Evolutionary conservation across 2,329 filamentous ascomycete genomes (phyloP).

Genomic region (Ophiosphaerella herpotricha): DNA sequence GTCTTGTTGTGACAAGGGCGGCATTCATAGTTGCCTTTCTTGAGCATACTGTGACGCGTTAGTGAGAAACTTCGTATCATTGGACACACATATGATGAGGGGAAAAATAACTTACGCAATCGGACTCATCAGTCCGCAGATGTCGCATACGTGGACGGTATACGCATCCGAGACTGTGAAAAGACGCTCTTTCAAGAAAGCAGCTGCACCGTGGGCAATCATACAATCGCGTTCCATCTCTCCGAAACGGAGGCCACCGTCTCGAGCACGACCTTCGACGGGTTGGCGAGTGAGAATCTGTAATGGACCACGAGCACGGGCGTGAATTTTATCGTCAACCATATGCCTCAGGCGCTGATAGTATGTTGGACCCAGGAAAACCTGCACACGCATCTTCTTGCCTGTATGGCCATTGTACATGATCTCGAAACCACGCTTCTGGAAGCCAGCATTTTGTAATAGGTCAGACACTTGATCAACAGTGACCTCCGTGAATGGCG

Average conservation of each 20-base stretch:
- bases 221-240: constrained; percentile 99
- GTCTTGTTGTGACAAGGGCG: constrained; percentile 99
- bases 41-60: constrained; percentile 70
- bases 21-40: constrained; percentile 95
- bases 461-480: constrained; percentile 90
- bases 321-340: constrained; percentile 99
- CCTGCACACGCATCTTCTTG: constrained; percentile 87
- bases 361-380: constrained; percentile 97
- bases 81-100: not conserved
- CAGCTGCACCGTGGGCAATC: constrained; percentile 98
- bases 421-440: constrained; percentile 95
- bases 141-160: constrained; percentile 96
- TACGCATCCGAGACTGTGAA: constrained; percentile 99
- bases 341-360: constrained; percentile 98
- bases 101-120: constrained; percentile 79
- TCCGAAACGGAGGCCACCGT: constrained; percentile 98
- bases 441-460: constrained; percentile 87
- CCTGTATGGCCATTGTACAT: constrained; percentile 99
- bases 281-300: constrained; percentile 97
- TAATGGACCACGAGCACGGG: constrained; percentile 92
- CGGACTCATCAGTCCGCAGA: constrained; percentile 97
- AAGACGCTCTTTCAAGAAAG: constrained; percentile 95
- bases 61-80: not conserved
- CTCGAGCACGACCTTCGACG: constrained; percentile 95
- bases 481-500: constrained; percentile 96